phyloP scores from a whole-genome alignment of 768 basidiomycete genomes.

The Mycena metata region DNA sequence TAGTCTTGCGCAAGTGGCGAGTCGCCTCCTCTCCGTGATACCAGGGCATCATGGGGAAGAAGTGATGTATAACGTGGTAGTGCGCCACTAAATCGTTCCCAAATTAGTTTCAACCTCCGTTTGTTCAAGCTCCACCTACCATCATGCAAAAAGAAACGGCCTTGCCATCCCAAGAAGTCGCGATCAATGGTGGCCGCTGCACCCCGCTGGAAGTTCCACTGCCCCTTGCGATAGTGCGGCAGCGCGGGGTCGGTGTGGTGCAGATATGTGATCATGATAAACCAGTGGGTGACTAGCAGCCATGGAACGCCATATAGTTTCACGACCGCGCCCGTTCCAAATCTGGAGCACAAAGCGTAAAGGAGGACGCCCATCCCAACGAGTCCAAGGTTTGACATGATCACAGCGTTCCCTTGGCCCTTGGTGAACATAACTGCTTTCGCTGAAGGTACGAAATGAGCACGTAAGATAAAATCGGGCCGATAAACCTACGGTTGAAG shows the following conservation, averaged over 20 bases:
- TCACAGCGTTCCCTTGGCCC: slow-evolving; percentile 64
- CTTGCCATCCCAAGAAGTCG: slow-evolving; percentile 72
- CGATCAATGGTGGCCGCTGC: slow-evolving; percentile 74
- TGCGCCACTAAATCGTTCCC: background rate
- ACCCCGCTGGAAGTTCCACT: slow-evolving; percentile 74
- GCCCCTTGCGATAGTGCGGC: slow-evolving; percentile 69
- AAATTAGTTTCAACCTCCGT: background rate
- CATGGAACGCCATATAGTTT: slow-evolving; percentile 69
- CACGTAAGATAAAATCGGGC: background rate
- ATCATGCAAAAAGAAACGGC: slow-evolving; percentile 76
- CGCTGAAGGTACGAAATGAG: slow-evolving; percentile 50
- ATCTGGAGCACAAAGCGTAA: slow-evolving; percentile 50
- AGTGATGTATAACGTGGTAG: slow-evolving; percentile 7
- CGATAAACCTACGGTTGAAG: slow-evolving; percentile 64
- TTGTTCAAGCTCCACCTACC: slow-evolving; percentile 29
- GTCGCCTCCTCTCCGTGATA: slow-evolving; percentile 10
- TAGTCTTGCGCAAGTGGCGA: background rate
- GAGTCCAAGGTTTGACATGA: slow-evolving; percentile 72
- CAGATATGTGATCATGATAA: slow-evolving; percentile 70
- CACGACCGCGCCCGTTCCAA: slow-evolving; percentile 56
- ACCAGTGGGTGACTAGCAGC: slow-evolving; percentile 70
- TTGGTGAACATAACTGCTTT: slow-evolving; percentile 69
- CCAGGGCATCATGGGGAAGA: slow-evolving; percentile 9
- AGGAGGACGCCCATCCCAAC: slow-evolving; percentile 60
- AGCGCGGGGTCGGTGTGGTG: slow-evolving; percentile 71